Conservation (phyloP, 192 early-diverging fungal species). For the Coemansia sp. region DNA sequence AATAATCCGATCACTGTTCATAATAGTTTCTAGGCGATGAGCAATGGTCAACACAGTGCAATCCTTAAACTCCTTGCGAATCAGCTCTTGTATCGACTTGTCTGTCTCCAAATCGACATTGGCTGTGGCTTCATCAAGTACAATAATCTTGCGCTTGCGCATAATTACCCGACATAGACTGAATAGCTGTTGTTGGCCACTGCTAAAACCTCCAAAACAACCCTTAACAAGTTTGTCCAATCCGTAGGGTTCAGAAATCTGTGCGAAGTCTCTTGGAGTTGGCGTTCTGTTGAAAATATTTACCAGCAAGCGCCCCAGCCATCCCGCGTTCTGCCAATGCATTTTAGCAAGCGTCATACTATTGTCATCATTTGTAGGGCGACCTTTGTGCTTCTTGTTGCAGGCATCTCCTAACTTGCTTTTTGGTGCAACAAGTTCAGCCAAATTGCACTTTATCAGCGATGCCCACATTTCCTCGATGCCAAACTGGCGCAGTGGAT, state of each 20-base stretch:
- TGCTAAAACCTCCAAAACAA: constrained; percentile 18
- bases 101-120: constrained; percentile 58
- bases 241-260: not conserved
- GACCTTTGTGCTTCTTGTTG: not conserved
- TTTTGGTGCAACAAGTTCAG: not conserved
- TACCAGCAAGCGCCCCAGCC: constrained; percentile 8
- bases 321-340: constrained; percentile 14
- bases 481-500: constrained; percentile 58
- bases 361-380: not conserved
- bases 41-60: constrained; percentile 62
- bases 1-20: constrained; percentile 68
- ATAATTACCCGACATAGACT: constrained; percentile 65
- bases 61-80: constrained; percentile 56
- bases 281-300: not conserved
- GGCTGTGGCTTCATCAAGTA: constrained; percentile 10
- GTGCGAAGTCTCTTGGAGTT: not conserved
- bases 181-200: constrained; percentile 68
- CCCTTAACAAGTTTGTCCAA: not conserved
- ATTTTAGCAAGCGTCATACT: not conserved
- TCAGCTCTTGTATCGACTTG: constrained; percentile 26
- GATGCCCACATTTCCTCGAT: constrained; percentile 27
- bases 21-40: constrained; percentile 72
- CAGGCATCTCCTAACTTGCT: not conserved
- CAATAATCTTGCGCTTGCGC: constrained; percentile 42
- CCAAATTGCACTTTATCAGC: constrained; percentile 25